phyloP scores from a whole-genome alignment of 2,329 filamentous ascomycete genomes.

The Ceratocystis huliohia region DNA sequence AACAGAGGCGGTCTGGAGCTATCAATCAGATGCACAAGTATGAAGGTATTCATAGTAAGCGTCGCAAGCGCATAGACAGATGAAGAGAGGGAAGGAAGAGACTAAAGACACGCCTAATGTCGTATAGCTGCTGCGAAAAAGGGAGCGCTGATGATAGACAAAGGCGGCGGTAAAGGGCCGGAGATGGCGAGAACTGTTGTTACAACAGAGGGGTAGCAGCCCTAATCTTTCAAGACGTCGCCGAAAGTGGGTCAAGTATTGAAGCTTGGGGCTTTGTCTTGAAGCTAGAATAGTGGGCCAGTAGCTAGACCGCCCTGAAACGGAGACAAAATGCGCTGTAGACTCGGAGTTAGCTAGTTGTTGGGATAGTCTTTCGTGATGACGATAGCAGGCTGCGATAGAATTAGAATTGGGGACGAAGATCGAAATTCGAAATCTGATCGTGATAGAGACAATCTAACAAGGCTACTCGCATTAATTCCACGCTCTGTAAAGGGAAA shows the following conservation, averaged over 20 bases:
- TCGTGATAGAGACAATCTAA: too few relatives aligned
- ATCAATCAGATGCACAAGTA: constrained; percentile 13
- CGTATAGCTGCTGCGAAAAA: neutral
- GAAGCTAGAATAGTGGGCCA: constrained; percentile 1
- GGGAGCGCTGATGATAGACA: neutral
- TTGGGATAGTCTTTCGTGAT: neutral
- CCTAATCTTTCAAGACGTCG: neutral
- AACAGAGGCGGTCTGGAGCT: constrained; percentile 15
- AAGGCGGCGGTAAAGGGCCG: neutral
- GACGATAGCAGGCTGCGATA: neutral
- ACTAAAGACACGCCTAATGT: neutral
- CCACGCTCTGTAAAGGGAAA: neutral
- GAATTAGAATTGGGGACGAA: too few relatives aligned
- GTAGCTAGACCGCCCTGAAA: neutral
- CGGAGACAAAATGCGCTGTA: neutral
- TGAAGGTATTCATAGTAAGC: constrained; percentile 19
- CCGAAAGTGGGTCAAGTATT: neutral
- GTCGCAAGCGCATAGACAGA: constrained; percentile 10
- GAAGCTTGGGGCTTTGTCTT: constrained; percentile 5
- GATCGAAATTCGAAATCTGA: too few relatives aligned
- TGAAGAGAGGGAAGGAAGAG: neutral
- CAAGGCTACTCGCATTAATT: too few relatives aligned
- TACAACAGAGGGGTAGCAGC: neutral
- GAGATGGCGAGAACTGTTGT: neutral
- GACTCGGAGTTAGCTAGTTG: neutral